Evolutionary conservation across 345 rosid genomes (phyloP).

Genomic region (Corchorus olitorius): DNA sequence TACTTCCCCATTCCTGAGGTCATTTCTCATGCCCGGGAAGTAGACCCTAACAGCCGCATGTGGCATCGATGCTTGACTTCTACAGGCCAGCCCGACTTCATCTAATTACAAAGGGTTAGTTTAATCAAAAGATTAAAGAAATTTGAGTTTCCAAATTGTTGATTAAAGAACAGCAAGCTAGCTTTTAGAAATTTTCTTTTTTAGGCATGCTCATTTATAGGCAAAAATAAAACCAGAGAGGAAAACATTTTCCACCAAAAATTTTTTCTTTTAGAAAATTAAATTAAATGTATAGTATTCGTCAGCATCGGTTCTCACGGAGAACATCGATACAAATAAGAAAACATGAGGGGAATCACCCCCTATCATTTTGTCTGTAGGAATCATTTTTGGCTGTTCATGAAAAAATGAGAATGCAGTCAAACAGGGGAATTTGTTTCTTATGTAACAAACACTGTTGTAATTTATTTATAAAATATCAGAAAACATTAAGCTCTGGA

Average conservation of each 20-base stretch:
- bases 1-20: constrained; percentile 96
- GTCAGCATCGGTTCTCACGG: not conserved
- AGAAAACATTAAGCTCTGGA: not conserved
- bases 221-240: constrained; percentile 21
- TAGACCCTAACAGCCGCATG: constrained; percentile 96
- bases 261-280: not conserved
- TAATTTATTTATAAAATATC: not conserved
- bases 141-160: constrained; percentile 1
- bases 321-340: not conserved
- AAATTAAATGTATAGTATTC: constrained; percentile 16
- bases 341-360: not conserved
- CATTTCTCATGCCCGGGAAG: constrained; percentile 78
- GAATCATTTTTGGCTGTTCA: constrained; percentile 12
- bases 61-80: constrained; percentile 99
- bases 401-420: constrained; percentile 6
- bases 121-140: constrained; percentile 1
- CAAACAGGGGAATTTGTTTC: constrained; percentile 15
- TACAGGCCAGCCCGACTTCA: constrained; percentile 96
- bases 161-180: not conserved
- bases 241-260: constrained; percentile 3
- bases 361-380: constrained; percentile 17
- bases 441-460: constrained; percentile 1
- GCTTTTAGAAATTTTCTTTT: not conserved
- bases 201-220: constrained; percentile 18
- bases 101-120: constrained; percentile 27